These are phyloP conservation scores for Boletus sp. DNA, from an alignment of 1,284 basidiomycete species.

Conservation along the genomic window DNA sequence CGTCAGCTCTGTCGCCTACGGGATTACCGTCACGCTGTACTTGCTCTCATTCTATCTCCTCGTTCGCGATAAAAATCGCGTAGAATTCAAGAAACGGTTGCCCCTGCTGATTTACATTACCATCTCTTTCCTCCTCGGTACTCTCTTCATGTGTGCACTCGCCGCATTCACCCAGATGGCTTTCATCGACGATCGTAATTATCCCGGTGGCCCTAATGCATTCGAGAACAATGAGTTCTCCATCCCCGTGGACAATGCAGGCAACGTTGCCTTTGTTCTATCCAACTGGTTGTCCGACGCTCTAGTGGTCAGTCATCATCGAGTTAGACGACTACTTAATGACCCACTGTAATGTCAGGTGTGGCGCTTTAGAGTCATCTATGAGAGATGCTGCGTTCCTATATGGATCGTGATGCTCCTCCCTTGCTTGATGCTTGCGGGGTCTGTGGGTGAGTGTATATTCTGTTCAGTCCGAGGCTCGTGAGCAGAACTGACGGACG, in stretches of 20 bases:
- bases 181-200: constrained; percentile 33
- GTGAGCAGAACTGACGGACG: neutral
- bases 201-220: constrained; percentile 25
- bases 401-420: constrained; percentile 19
- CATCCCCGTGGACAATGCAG: constrained; percentile 13
- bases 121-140: constrained; percentile 23
- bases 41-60: constrained; percentile 17
- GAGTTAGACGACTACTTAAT: neutral
- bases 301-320: constrained; percentile 25
- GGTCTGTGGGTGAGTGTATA: constrained; percentile 15
- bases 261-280: constrained; percentile 19
- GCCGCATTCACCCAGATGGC: constrained; percentile 26
- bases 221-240: constrained; percentile 16
- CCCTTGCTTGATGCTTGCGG: constrained; percentile 14
- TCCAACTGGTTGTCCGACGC: constrained; percentile 27
- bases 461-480: neutral
- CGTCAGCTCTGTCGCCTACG: constrained; percentile 14
- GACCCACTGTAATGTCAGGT: constrained; percentile 19
- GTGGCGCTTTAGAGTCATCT: constrained; percentile 31
- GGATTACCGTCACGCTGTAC: constrained; percentile 8
- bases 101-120: constrained; percentile 22
- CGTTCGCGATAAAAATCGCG: neutral
- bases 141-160: constrained; percentile 20
- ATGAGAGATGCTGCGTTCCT: constrained; percentile 4
- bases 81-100: neutral